Evolutionary conservation across 768 basidiomycete species (phyloP).

Genomic region (Clavaria fumosa): DNA sequence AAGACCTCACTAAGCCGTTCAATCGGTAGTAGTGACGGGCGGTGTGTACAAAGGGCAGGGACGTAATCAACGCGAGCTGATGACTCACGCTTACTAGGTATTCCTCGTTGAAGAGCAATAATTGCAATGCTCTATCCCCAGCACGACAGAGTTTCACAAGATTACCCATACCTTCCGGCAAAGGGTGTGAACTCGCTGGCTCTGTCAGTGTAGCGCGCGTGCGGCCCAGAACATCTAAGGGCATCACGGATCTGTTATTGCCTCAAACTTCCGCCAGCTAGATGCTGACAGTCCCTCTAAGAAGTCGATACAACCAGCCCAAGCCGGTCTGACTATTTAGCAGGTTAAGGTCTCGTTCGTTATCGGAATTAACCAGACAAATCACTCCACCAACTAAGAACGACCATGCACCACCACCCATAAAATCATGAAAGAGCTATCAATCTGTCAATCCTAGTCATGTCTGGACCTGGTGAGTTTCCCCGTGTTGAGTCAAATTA

Average conservation of each 20-base stretch:
- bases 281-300: too few species aligned
- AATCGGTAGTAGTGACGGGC: conserved; percentile 85
- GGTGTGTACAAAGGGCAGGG: conserved; percentile 87
- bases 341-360: conserved; percentile 89
- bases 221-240: too few species aligned
- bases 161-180: too few species aligned
- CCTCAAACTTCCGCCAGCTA: too few species aligned
- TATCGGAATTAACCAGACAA: conserved; percentile 96
- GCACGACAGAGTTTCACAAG: too few species aligned
- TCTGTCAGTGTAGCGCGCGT: too few species aligned
- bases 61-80: conserved; percentile 83
- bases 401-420: conserved; percentile 82
- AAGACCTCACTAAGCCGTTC: conserved; percentile 77
- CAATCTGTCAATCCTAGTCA: conserved; percentile 65
- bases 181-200: too few species aligned
- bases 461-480: conserved; percentile 73
- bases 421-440: conserved; percentile 74
- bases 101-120: too few species aligned
- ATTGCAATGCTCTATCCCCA: too few species aligned
- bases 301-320: too few species aligned
- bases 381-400: conserved; percentile 88
- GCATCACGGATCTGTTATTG: too few species aligned
- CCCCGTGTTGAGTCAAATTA: conserved; percentile 77
- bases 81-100: too few species aligned
- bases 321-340: conserved; percentile 77